These are phyloP conservation scores for Circinella umbellata DNA, from an alignment of 371 early-diverging fungal species.

Conservation along the genomic window DNA sequence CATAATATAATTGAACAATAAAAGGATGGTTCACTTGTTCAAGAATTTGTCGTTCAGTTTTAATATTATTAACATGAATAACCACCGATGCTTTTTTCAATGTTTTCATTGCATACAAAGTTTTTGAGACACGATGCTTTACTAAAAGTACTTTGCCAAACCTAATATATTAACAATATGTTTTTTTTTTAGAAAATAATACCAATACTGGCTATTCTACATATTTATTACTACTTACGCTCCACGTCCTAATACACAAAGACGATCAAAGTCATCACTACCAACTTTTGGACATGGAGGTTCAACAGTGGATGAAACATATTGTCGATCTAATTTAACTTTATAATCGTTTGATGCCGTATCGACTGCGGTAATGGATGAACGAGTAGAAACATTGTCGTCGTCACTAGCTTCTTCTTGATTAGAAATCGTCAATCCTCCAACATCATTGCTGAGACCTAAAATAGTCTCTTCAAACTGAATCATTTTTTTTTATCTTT, in stretches of 20 bases:
- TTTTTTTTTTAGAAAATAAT: too few relatives aligned
- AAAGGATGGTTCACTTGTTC: constrained; percentile 87
- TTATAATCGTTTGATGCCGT: constrained; percentile 4
- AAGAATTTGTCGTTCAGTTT: constrained; percentile 78
- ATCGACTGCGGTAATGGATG: constrained; percentile 11
- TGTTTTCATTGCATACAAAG: constrained; percentile 92
- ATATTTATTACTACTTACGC: constrained; percentile 53
- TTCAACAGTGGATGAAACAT: constrained; percentile 16
- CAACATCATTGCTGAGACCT: constrained; percentile 1
- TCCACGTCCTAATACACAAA: constrained; percentile 96
- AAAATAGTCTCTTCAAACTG: constrained; percentile 26
- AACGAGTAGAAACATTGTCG: constrained; percentile 11
- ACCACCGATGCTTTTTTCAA: constrained; percentile 84
- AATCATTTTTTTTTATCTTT: constrained; percentile 13
- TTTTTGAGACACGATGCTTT: constrained; percentile 59
- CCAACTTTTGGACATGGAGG: constrained; percentile 37
- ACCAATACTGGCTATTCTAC: too few relatives aligned
- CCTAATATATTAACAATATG: constrained; percentile 23
- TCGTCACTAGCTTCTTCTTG: not conserved
- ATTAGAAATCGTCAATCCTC: not conserved
- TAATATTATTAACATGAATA: constrained; percentile 75
- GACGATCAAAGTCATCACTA: constrained; percentile 82
- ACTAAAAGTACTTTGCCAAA: constrained; percentile 85
- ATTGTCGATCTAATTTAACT: constrained; percentile 15
- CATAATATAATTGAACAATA: constrained; percentile 94